Evolutionary conservation across 2,329 filamentous ascomycete genomes (phyloP).

Genomic region (Hypoxylon sp.): DNA sequence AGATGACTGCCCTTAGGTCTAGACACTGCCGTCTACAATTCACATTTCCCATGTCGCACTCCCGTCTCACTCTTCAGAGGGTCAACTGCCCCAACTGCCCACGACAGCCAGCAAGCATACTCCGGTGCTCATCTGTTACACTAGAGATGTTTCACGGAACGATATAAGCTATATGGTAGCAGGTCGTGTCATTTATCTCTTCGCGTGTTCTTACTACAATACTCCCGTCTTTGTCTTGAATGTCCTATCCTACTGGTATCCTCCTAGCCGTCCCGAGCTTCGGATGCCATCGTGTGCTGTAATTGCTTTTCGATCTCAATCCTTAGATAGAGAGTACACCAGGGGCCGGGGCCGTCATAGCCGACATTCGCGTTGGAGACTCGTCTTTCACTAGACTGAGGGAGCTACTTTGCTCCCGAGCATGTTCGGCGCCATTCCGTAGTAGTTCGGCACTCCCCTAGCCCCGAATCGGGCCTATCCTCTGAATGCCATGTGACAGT

Average conservation of each 20-base stretch:
- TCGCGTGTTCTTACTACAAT: constrained; percentile 29
- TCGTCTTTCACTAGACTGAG: constrained; percentile 19
- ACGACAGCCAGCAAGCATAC: constrained; percentile 38
- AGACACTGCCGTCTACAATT: constrained; percentile 40
- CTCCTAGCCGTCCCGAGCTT: constrained; percentile 31
- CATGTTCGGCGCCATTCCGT: constrained; percentile 35
- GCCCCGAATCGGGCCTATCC: constrained; percentile 39
- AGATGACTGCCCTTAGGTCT: constrained; percentile 29
- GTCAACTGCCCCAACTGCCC: constrained; percentile 40
- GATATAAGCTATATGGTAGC: constrained; percentile 47
- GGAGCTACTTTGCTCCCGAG: constrained; percentile 13
- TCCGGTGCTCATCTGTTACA: constrained; percentile 38
- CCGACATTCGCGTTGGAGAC: constrained; percentile 19
- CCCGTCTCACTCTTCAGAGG: constrained; percentile 38
- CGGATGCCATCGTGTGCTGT: constrained; percentile 37
- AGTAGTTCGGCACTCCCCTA: constrained; percentile 34
- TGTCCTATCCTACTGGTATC: constrained; percentile 30
- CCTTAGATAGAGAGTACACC: constrained; percentile 23
- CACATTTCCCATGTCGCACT: constrained; percentile 39
- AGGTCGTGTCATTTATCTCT: constrained; percentile 41
- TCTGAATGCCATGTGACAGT: constrained; percentile 43
- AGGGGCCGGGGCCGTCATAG: constrained; percentile 18
- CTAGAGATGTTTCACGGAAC: constrained; percentile 45
- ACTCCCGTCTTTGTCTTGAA: constrained; percentile 27
- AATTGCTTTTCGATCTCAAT: constrained; percentile 20